phyloP scores from a whole-genome alignment of 1,284 basidiomycete genomes.

The Cystobasidium pallidum region DNA sequence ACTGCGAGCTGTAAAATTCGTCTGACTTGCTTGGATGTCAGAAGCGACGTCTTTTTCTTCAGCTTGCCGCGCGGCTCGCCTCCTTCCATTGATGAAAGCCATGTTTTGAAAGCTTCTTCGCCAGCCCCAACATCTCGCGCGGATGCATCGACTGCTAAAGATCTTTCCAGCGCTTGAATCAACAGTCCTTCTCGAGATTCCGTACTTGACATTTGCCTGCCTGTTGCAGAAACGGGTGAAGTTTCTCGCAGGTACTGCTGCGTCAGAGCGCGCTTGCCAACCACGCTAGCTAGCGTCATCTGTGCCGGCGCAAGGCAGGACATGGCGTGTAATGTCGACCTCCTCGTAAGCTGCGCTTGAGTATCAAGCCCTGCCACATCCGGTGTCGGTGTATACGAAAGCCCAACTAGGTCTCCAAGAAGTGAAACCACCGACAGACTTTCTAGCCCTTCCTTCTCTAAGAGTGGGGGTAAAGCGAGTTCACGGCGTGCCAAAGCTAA shows the following conservation, averaged over 20 bases:
- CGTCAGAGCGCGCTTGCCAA: slow-evolving; percentile 27
- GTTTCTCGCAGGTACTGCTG: neutral
- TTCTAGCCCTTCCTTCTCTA: neutral
- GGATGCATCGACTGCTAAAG: neutral
- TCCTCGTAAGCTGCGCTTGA: slow-evolving; percentile 3
- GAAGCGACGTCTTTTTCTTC: neutral
- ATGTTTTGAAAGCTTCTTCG: neutral
- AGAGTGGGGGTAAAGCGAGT: neutral
- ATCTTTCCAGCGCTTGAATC: neutral
- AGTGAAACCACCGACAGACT: neutral
- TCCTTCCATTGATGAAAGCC: neutral
- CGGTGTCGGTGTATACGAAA: neutral
- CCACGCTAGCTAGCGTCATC: slow-evolving; percentile 17
- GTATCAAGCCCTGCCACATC: slow-evolving; percentile 1
- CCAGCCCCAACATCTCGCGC: neutral
- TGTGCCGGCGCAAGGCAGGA: neutral
- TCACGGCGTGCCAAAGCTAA: slow-evolving; percentile 4
- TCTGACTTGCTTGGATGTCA: neutral
- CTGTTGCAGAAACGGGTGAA: neutral
- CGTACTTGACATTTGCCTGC: neutral
- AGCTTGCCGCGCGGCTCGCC: neutral
- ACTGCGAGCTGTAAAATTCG: neutral
- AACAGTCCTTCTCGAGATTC: neutral
- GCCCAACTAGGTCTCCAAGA: slow-evolving; percentile 4
- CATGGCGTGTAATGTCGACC: slow-evolving; percentile 25